Evolutionary conservation across 305 asterid species (phyloP).

Genomic region (Fraxinus greggii): DNA sequence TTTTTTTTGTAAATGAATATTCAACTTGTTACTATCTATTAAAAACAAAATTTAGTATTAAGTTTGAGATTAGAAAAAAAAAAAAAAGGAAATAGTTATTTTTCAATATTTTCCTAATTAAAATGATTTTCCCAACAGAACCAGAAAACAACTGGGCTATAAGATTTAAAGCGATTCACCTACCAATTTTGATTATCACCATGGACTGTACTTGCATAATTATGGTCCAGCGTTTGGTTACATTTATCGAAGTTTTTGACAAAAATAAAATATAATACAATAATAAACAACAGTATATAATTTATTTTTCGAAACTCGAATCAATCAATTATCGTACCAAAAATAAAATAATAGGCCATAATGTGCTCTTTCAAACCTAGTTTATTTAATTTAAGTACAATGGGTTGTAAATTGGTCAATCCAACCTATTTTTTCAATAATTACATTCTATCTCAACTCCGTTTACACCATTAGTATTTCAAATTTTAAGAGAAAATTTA

Average conservation of each 20-base stretch:
- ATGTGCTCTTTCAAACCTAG: conserved; percentile 26
- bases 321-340: not conserved
- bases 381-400: conserved; percentile 14
- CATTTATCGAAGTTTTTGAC: not conserved
- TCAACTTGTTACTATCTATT: not conserved
- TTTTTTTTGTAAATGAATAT: not conserved
- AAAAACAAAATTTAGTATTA: not conserved
- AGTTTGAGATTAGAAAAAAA: not conserved
- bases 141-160: not conserved
- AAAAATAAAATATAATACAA: no score
- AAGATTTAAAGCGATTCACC: conserved; percentile 21
- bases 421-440: not conserved
- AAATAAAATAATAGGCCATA: not conserved
- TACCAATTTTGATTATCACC: conserved; percentile 23
- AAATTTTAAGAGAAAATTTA: not conserved
- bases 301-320: not conserved
- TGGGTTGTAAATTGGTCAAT: conserved; percentile 20
- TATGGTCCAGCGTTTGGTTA: not conserved
- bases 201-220: not conserved
- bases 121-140: not conserved
- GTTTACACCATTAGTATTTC: not conserved
- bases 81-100: not conserved
- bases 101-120: not conserved
- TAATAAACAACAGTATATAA: not conserved
- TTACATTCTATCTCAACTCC: not conserved